phyloP scores from a whole-genome alignment of 2,329 filamentous ascomycete genomes.

The Neocucurbitaria cava region DNA sequence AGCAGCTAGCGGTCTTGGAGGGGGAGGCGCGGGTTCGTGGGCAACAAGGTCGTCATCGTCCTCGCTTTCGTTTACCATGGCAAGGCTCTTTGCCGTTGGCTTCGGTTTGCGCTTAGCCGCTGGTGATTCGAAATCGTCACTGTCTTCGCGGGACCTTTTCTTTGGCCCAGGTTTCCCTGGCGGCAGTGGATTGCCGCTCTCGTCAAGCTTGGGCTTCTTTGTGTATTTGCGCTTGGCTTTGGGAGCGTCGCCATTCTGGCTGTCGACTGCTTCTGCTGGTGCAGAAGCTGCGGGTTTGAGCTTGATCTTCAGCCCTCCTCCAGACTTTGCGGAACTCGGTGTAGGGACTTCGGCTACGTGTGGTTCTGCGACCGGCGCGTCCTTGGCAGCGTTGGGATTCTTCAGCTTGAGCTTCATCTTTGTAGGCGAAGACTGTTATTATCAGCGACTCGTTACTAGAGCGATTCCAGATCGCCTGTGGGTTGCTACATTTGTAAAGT shows the following conservation, averaged over 20 bases:
- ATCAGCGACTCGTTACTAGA: not conserved
- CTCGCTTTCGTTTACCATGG: conserved; percentile 29
- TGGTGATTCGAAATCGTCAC: conserved; percentile 35
- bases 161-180: conserved; percentile 36
- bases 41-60: conserved; percentile 33
- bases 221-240: conserved; percentile 53
- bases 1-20: conserved; percentile 12
- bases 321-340: conserved; percentile 16
- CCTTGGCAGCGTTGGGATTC: conserved; percentile 25
- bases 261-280: conserved; percentile 31
- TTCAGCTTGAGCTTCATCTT: conserved; percentile 47
- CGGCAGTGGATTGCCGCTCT: conserved; percentile 32
- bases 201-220: conserved; percentile 49
- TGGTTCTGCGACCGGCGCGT: conserved; percentile 26
- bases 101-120: conserved; percentile 46
- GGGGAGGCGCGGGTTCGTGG: conserved; percentile 10
- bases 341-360: conserved; percentile 20
- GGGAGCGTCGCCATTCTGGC: conserved; percentile 43
- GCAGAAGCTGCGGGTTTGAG: conserved; percentile 33
- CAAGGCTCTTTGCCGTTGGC: conserved; percentile 42
- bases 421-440: not conserved
- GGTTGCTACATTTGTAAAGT: conserved; percentile 17
- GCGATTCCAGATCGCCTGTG: conserved; percentile 8
- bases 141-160: conserved; percentile 48
- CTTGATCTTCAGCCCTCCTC: conserved; percentile 40